Evolutionary conservation across 2,329 filamentous ascomycete species (phyloP), one percentile per base, ranked within the genome.

Genomic region (Drechslerella stenobrocha): DNA sequence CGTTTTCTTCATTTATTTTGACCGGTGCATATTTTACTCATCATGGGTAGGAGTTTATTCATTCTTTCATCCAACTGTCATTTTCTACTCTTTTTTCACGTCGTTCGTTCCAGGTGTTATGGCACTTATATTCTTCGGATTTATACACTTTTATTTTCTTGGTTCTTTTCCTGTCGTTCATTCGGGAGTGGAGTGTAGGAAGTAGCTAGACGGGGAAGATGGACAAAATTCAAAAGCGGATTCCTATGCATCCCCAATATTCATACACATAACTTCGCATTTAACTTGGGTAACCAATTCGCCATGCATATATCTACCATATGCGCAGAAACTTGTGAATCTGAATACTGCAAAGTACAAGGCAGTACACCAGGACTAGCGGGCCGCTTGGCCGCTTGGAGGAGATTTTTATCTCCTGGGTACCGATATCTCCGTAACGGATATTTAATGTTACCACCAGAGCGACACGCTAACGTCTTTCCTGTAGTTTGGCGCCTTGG

Each of bases 31-130:
- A 18, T 42, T 42, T 42, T 5, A 18, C 18, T 42, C 18, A 42
- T 42, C 37, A 42, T 42, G 8, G 37, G 37, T 13, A 42, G 37
- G 37, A 42, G 37, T 42, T 42, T 42, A 20, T 42, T 42, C 37
- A 20, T 42, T 42, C 37, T 13, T 42, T 42, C 15, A 23, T 26
- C 13, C 9, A 18, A 37, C 15, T 37, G 8, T 13, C 34, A 4
- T n/a, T 15, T n/a, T 15, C 15, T 37, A 4, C 4, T n/a, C 13
- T n/a, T 15, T n/a, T 15, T 42, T 13, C 4, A 3, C 9, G 37
- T 42, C 37, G 15, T 18, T 42, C 37, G 37, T 18, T 42, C 22
- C 9, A 20, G 13, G 6, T 18, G 15, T 4, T 5, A 5, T n/a
- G 2, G 9, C 15, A 5, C 4, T 7, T 42, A 18, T 42, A 42